Evolutionary conservation across 441 rosid species (phyloP), one percentile per base, ranked within the genome.

Genomic region (Arabidopsis lyrata): DNA sequence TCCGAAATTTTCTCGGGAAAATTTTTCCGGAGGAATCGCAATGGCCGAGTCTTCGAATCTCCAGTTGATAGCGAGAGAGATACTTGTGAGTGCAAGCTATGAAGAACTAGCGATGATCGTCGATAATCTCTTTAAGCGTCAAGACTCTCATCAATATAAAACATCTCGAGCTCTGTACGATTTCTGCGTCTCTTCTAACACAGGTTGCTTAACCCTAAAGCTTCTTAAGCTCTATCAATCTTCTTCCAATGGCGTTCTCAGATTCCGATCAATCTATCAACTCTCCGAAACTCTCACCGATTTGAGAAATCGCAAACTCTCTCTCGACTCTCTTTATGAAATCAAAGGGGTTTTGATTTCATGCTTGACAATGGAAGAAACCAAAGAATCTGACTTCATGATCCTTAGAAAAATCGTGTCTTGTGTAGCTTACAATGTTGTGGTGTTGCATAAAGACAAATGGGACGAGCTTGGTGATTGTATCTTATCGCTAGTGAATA

Each of bases 381-480:
- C 20, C 22, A 14, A 35, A 18, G 15, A 14, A 22, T 22, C 24
- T 22, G 24, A 22, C 3, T 22, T 22, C 24, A 22, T 2, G 24
- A 22, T 22, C 24, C 10, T 66, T 38, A n/a, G 36, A 24, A 66
- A 1, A 2, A 39, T 66, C 61, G 49, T 66, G 0, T 52, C 61
- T n/a, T 66, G 38, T 2, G 50, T 66, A 1, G 71, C 61, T 3
- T 22, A 38, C 61, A 53, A 52, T 5, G 61, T 66, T n/a, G 14
- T 44, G 16, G 16, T 4, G 6, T 44, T 44, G 49, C 7, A 44
- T 44, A 44, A 44, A 5, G 8, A 22, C 3, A 12, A 27, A 12
- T 65, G 69, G 69, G 69, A 49, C 57, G 32, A 65, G 69, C 47
- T 65, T 18, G 22, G 45, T 9, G 58, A 49, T 24, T 49, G 57